Evolutionary conservation across 106 monocot species (phyloP).

Genomic region (Allium cepa): DNA sequence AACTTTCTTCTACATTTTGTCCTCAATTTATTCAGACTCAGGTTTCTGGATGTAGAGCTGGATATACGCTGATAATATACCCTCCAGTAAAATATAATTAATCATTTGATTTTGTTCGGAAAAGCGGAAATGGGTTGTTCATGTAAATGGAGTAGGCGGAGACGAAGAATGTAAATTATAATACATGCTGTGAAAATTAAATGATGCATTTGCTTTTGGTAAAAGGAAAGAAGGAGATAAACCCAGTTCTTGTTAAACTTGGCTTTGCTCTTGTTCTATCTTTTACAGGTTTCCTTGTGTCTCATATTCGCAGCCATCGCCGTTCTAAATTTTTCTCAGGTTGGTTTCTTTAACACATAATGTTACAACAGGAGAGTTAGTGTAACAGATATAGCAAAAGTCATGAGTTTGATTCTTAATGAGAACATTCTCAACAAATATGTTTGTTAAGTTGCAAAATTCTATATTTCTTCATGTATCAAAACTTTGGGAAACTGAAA

Average conservation of each 20-base stretch:
- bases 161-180: neutral
- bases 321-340: slow-evolving; percentile 1
- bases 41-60: neutral
- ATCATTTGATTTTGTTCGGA: neutral
- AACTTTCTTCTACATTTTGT: neutral
- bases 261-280: slow-evolving; percentile 42
- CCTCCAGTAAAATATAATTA: no score
- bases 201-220: slow-evolving; percentile 11
- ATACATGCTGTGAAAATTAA: neutral
- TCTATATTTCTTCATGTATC: no score
- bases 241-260: slow-evolving; percentile 27
- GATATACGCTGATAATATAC: neutral
- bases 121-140: neutral
- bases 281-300: slow-evolving; percentile 34
- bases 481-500: no score
- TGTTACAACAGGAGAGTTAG: no score
- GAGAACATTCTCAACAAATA: no score
- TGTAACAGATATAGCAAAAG: no score
- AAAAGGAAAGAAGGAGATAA: slow-evolving; percentile 16
- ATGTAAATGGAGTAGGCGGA: neutral
- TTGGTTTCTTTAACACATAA: neutral
- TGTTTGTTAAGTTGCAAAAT: neutral
- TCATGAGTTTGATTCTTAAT: no score
- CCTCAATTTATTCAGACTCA: neutral
- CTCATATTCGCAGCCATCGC: slow-evolving; percentile 17